Conservation (phyloP, 164 flowering plant species). For the Vitis amurensis region DNA sequence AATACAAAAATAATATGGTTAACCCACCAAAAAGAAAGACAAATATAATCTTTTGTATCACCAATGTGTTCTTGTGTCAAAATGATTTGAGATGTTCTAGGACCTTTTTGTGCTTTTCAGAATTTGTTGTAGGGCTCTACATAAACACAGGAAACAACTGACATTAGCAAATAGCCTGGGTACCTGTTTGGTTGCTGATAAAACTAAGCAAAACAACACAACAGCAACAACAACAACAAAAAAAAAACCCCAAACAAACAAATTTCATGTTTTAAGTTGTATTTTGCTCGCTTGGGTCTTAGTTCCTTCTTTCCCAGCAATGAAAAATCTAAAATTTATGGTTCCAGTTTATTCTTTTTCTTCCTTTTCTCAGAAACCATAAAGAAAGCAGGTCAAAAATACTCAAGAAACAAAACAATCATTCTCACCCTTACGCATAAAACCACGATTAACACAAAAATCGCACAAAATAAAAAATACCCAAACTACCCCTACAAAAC, state of each 20-base stretch:
- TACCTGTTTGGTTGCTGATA: too few species aligned
- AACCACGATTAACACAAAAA: too few species aligned
- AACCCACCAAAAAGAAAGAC: background rate
- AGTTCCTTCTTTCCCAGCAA: too few species aligned
- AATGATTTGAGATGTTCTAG: conserved; percentile 4
- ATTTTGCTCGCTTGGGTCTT: too few species aligned
- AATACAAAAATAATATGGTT: background rate
- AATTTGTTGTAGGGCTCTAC: conserved; percentile 17
- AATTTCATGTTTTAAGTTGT: too few species aligned
- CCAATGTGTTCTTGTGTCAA: conserved; percentile 8
- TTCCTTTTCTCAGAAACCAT: too few species aligned
- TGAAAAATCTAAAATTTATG: too few species aligned
- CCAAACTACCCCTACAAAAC: conserved; percentile 10
- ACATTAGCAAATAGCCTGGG: conserved; percentile 1
- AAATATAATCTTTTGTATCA: conserved; percentile 3
- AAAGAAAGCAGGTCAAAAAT: too few species aligned
- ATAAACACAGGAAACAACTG: conserved; percentile 15
- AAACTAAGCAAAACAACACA: background rate
- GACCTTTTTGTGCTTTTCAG: conserved; percentile 19
- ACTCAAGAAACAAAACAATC: background rate
- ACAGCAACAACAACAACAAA: background rate
- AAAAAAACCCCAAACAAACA: too few species aligned
- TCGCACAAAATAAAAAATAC: background rate
- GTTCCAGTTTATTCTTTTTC: too few species aligned
- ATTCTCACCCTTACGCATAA: too few species aligned